Evolutionary conservation across 1,284 basidiomycete genomes (phyloP), one percentile per base, ranked within the genome.

Genomic region (Polyporus tsugae): DNA sequence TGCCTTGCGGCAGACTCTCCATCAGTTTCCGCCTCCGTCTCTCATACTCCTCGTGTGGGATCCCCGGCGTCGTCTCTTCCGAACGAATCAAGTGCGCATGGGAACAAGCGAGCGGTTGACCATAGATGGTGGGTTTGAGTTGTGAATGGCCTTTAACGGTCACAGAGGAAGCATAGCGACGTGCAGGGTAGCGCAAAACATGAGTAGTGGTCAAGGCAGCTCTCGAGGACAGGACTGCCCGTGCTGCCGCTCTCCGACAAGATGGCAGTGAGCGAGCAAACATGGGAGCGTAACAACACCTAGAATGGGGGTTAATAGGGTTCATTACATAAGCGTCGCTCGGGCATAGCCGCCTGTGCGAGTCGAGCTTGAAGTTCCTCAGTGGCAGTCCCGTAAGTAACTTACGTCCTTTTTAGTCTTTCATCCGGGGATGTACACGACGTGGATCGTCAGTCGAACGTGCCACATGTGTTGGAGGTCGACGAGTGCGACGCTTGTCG

Each of bases 41-140:
- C 71, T 96, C 94, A 82, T 98, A 99, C 73, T 99, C 98, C 33
- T 85, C 80, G 9, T 84, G 83, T 1, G 91, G 85, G 69, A 99
- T 95, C 11, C 96, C 97, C 0, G 95, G 92, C 0, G 96, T 98
- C 33, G 97, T 83, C 73, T 98, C 93, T 64, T 88, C 68, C 2
- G 70, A 63, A 29, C 74, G 68, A 49, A 82, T 77, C 17, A 80
- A 69, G 53, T 80, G 78, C 13, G 76, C 73, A 64, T 80, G 78
- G 19, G 78, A 78, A 15, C 73, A 68, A 41, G 69, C 73, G 17
- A 79, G 70, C 9, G 78, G 78, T 60, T 80, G 78, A 0, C 78
- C 78, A 63, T 73, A 79, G 3, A 36, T 42, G 1, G 76, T 75
- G 9, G 78, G 77, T 64, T 80, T 80, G 29, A 77, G 66, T 52